phyloP scores from a whole-genome alignment of 1,284 basidiomycete species.

The Pisolithus thermaeus region DNA sequence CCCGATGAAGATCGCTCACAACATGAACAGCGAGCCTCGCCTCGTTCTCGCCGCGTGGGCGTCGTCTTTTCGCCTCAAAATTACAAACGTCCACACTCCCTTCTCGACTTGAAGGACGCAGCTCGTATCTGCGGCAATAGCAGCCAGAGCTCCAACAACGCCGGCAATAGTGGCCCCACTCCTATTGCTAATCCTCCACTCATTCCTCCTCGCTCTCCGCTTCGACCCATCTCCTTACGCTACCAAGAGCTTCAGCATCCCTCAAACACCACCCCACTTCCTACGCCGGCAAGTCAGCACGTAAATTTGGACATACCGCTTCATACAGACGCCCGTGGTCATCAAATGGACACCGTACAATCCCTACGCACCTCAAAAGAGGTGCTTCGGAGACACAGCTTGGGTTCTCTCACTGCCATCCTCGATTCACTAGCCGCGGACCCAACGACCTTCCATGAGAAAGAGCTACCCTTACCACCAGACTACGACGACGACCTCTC shows the following conservation, averaged over 20 bases:
- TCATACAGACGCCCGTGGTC: constrained; percentile 8
- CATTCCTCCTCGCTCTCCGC: constrained; percentile 27
- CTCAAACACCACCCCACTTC: constrained; percentile 2
- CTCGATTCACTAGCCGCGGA: constrained; percentile 25
- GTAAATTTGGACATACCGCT: constrained; percentile 4
- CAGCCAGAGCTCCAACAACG: constrained; percentile 1
- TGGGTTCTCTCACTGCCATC: constrained; percentile 23
- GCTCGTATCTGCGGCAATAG: constrained; percentile 9
- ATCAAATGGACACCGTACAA: constrained; percentile 19
- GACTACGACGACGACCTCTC: constrained; percentile 16
- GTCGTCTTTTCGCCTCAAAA: constrained; percentile 23
- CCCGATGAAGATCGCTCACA: constrained; percentile 3
- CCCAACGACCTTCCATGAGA: constrained; percentile 20
- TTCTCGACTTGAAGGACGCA: constrained; percentile 22
- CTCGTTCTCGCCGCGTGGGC: constrained; percentile 28
- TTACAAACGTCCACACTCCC: constrained; percentile 28
- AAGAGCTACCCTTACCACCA: constrained; percentile 25
- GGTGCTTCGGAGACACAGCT: neutral
- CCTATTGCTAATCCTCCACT: constrained; percentile 12
- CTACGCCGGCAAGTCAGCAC: constrained; percentile 2
- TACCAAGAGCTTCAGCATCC: neutral
- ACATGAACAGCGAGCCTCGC: constrained; percentile 18
- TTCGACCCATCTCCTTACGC: constrained; percentile 15
- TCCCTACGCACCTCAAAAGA: constrained; percentile 15
- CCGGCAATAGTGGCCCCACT: neutral